phyloP scores from a whole-genome alignment of 2,329 filamentous ascomycete genomes.

The Aureobasidium subglaciale region DNA sequence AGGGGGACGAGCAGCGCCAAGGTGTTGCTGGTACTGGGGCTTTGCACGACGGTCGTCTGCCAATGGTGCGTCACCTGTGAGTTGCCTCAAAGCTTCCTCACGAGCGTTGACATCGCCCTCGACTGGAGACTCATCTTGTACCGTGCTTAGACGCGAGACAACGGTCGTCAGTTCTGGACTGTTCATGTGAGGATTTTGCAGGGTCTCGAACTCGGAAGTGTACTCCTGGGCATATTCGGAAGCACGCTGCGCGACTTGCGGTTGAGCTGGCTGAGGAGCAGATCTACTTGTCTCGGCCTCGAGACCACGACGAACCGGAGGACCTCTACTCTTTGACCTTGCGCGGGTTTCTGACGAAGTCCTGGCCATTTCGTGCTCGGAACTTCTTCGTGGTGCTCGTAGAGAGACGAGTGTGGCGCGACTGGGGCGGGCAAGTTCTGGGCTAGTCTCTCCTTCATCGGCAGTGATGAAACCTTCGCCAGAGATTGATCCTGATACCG shows the following conservation, averaged over 20 bases:
- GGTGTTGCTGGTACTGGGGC: neutral
- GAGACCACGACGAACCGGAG: neutral
- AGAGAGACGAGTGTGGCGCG: conserved; percentile 16
- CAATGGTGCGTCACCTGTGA: conserved; percentile 19
- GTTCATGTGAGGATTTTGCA: conserved; percentile 19
- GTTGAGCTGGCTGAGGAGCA: neutral
- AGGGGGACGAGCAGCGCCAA: neutral
- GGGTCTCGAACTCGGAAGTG: conserved; percentile 19
- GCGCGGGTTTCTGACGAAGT: neutral
- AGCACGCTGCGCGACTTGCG: neutral
- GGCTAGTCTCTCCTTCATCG: conserved; percentile 15
- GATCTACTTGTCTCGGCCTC: neutral
- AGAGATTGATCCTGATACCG: neutral
- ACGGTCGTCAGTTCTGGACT: conserved; percentile 16
- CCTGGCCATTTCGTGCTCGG: neutral
- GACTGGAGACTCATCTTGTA: conserved; percentile 19
- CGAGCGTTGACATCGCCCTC: conserved; percentile 17
- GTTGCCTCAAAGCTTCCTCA: conserved; percentile 22
- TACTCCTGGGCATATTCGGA: conserved; percentile 22
- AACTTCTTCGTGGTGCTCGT: neutral
- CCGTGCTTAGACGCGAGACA: conserved; percentile 24
- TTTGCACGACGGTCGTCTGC: neutral
- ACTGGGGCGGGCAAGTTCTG: conserved; percentile 20
- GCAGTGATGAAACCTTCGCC: conserved; percentile 8
- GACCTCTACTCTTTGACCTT: conserved; percentile 4